phyloP scores from a whole-genome alignment of 345 rosid genomes.

The Eucalyptus erythrocorys region DNA sequence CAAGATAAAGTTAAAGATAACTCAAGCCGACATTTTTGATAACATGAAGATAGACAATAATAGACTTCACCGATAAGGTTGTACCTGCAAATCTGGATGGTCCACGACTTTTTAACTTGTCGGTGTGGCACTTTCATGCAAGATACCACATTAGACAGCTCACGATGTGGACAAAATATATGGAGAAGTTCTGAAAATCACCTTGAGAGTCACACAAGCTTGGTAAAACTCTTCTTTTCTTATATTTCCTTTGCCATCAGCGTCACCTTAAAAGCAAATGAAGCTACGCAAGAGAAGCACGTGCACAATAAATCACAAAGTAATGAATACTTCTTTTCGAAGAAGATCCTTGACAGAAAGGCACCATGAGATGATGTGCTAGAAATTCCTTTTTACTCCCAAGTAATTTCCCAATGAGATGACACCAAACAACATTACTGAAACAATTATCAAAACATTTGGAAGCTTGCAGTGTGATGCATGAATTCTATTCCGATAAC shows the following conservation, averaged over 20 bases:
- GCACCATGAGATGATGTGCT: neutral
- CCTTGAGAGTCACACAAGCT: conserved; percentile 73
- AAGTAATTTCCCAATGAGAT: neutral
- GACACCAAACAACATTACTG: neutral
- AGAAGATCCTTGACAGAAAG: neutral
- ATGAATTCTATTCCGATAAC: neutral
- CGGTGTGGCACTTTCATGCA: conserved; percentile 37
- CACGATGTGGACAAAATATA: neutral
- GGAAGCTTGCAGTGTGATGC: neutral
- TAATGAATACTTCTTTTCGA: neutral
- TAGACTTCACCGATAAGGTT: neutral
- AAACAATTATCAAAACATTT: neutral
- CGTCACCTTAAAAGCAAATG: conserved; percentile 36
- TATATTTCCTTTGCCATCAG: conserved; percentile 66
- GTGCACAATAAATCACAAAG: neutral
- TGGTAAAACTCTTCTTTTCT: conserved; percentile 50
- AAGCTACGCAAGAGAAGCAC: neutral
- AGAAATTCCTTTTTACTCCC: neutral
- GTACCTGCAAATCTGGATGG: conserved; percentile 64
- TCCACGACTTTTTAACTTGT: conserved; percentile 52
- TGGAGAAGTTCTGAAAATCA: neutral
- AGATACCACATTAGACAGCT: neutral
- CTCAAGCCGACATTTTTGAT: neutral
- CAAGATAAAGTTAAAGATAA: neutral
- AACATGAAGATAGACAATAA: neutral